Evolutionary conservation across 164 flowering plant species (phyloP), one percentile per base, ranked within the genome.

Genomic region (Platanus orientalis): DNA sequence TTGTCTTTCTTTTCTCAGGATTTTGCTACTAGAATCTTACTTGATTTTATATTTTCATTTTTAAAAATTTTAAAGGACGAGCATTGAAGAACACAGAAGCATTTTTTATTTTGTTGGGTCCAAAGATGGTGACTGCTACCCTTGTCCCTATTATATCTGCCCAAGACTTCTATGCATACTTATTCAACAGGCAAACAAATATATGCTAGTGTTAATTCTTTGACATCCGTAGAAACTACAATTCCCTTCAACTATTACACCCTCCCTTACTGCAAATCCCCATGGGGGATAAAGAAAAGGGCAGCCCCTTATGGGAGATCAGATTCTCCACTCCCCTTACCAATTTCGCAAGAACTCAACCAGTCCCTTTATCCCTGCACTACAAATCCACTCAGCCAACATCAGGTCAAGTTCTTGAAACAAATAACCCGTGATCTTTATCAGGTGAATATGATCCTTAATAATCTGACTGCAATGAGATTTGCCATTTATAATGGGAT

Each of bases 371-470:
- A 54, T 36, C 45, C 61, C 7, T 67, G 71, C 36, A 52, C 32
- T 25, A 28, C 71, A 4, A 40, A 36, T 45, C 55, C 65, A 0
- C 54, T 67, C 19, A 17, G 44, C 3, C 60, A 23, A 3, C 44
- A 61, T 54, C 34, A 54, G 16, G 55, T 61, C 26, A 67, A 67
- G 27, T 30, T 67, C 2, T 20, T 67, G 24, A 67, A 30, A 42
- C 17, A 67, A 20, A 67, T 65, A 23, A 67, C 55, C 55, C 60
- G 55, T 54, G 71, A 67, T 28, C 55, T 67, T 59, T 67, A 67
- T 61, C 71, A 67, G 61, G 71, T 67, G 26, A 67, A 67, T 61
- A 23, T 67, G 71, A 60, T 67, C 19, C 60, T 67, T 12, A 65
- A 67, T 34, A 67, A 67, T 20, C 51, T 67, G 5, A 65, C 71